phyloP scores from a whole-genome alignment of 495 filamentous ascomycete species.

The Penicillium bovifimosum region DNA sequence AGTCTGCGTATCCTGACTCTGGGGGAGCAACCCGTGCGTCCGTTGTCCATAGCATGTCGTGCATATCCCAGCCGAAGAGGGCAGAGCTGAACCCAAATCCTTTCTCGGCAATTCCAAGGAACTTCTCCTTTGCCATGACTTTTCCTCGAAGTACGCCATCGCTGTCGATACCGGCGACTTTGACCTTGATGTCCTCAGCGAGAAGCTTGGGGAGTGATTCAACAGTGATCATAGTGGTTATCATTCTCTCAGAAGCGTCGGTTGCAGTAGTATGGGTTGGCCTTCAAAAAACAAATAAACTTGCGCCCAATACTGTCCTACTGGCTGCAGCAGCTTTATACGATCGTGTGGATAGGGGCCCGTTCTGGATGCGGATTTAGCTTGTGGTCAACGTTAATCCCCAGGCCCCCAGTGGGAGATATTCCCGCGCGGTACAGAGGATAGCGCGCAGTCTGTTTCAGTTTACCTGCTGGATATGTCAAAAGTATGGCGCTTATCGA shows the following conservation, averaged over 20 bases:
- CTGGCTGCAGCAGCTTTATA: constrained; percentile 1
- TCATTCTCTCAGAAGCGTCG: constrained; percentile 3
- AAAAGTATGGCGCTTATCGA: not conserved
- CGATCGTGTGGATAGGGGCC: not conserved
- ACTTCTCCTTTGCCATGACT: constrained; percentile 90
- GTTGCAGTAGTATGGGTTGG: not conserved
- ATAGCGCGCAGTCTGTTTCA: not conserved
- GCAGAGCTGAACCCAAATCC: constrained; percentile 95
- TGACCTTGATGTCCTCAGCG: constrained; percentile 69
- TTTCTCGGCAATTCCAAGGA: constrained; percentile 67
- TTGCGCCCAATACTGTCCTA: not conserved
- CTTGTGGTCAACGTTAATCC: constrained; percentile 1
- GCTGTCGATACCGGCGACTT: constrained; percentile 80
- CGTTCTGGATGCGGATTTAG: not conserved
- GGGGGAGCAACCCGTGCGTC: constrained; percentile 81
- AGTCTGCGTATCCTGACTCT: constrained; percentile 79
- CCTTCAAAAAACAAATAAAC: too few species aligned
- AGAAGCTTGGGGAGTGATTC: constrained; percentile 51
- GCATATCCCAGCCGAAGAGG: constrained; percentile 95
- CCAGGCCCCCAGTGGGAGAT: not conserved
- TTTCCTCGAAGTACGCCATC: constrained; percentile 86
- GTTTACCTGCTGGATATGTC: too few species aligned
- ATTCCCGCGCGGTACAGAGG: not conserved
- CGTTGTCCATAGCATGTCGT: constrained; percentile 75
- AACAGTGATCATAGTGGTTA: constrained; percentile 17